Percentiles rank a stretch among this genome's conserved stretches.
These are phyloP conservation scores for Moniliophthora roreri DNA, from an alignment of 1,284 basidiomycete genomes.

Conservation along the genomic window DNA sequence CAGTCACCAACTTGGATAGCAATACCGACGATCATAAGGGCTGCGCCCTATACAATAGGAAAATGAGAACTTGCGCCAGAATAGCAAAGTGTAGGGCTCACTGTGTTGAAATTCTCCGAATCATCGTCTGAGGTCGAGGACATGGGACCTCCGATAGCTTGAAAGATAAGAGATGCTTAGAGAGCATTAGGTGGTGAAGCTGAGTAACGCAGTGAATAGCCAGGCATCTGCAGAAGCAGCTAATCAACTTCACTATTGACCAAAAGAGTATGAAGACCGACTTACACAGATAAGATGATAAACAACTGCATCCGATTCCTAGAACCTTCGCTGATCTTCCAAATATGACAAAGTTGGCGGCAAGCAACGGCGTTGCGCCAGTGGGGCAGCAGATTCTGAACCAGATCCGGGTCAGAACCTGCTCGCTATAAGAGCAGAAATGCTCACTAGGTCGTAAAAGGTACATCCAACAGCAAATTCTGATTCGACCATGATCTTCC, in stretches of 20 bases:
- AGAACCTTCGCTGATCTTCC: constrained; percentile 40
- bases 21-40: constrained; percentile 41
- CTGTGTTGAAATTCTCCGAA: not conserved
- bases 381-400: constrained; percentile 31
- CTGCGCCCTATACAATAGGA: constrained; percentile 17
- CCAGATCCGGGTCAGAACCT: too few species aligned
- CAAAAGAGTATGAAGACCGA: constrained; percentile 12
- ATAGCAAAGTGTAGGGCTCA: constrained; percentile 16
- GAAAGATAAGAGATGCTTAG: constrained; percentile 54
- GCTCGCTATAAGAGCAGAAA: too few species aligned
- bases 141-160: constrained; percentile 53
- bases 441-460: constrained; percentile 35
- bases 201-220: not conserved
- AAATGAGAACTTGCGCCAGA: not conserved
- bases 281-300: constrained; percentile 41
- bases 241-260: not conserved
- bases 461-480: constrained; percentile 20
- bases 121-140: constrained; percentile 32
- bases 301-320: constrained; percentile 45
- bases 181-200: not conserved
- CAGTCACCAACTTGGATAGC: constrained; percentile 18
- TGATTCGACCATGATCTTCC: constrained; percentile 36
- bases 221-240: constrained; percentile 23
- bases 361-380: constrained; percentile 51
- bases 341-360: constrained; percentile 54